These are phyloP conservation scores for Penicillium cinerascens DNA, from an alignment of 495 filamentous ascomycete genomes.

Conservation along the genomic window DNA sequence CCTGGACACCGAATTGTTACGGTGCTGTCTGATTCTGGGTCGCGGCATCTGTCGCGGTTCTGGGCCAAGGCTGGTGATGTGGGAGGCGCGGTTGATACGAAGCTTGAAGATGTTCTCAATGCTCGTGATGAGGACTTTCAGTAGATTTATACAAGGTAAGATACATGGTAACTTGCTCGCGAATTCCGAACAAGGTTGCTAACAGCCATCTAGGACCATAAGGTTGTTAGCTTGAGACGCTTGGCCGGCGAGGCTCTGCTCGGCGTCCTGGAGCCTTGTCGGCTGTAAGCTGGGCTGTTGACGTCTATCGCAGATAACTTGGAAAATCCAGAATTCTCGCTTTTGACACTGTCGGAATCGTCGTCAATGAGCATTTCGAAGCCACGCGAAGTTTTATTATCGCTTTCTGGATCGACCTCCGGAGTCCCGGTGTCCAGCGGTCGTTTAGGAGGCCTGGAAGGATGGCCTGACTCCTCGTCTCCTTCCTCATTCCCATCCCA, in stretches of 20 bases:
- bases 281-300: constrained; percentile 11
- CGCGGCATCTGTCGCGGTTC: constrained; percentile 89
- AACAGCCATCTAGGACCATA: neutral
- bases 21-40: constrained; percentile 86
- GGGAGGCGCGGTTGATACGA: constrained; percentile 52
- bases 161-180: neutral
- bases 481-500: neutral
- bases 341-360: constrained; percentile 2
- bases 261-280: neutral
- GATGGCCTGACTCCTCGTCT: neutral
- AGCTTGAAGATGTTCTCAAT: constrained; percentile 51
- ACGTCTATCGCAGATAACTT: constrained; percentile 14
- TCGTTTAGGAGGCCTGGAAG: neutral
- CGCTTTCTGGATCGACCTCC: neutral
- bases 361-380: constrained; percentile 10
- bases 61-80: constrained; percentile 79
- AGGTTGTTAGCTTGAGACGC: neutral
- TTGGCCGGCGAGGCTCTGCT: constrained; percentile 8
- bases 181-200: neutral
- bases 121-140: constrained; percentile 35
- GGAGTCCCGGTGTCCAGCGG: neutral
- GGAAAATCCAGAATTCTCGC: constrained; percentile 8
- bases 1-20: constrained; percentile 83
- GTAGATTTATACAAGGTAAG: constrained; percentile 10
- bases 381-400: neutral